Evolutionary conservation across 2,329 filamentous ascomycete genomes (phyloP), one percentile per base, ranked within the genome.

Genomic region (Stachybotrys echinatus): DNA sequence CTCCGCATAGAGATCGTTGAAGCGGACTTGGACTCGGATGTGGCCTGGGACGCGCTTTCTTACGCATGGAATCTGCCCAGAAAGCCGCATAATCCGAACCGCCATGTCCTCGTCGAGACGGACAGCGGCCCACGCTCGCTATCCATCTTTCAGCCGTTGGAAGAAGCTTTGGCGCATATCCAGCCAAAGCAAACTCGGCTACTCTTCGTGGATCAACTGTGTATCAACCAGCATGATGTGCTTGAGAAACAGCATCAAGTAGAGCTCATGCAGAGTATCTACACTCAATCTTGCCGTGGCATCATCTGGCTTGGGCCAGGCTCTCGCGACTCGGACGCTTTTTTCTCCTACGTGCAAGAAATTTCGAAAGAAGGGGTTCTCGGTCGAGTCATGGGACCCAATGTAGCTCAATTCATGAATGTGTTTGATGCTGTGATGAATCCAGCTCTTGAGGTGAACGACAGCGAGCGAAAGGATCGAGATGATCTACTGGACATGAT

Each of bases 381-480:
- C 20, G 31, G 52, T 18, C 50, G 58, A 6, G 20, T 65, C 31
- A 56, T 63, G 48, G 57, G 60, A 3, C 62, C 58, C 2, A 58
- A 58, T 3, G 48, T 51, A 0, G 43, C 45, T 0, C 57, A 55
- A 21, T 61, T 60, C 34, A 51, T 57, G 38, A 45, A 56, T 2
- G 57, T 67, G 12, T 68, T 62, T 42, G 57, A 64, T 27, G 63
- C 63, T 3, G 58, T 66, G 31, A 61, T 64, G 57, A 50, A 65
- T 18, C 38, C 58, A 1, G 44, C 45, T 8, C 40, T 58, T 23
- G 40, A 50, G 3, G 55, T 66, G 6, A 43, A 43, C 7, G 58
- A 48, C 8, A 38, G 52, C 8, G 37, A 54, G 17, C 48, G 22
- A 7, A 52, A 61, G 23, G 65, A 68, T 44, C 52, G 59, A 12